A percentile compares a stretch with the other conserved stretches of the same genome.
Evolutionary conservation across 1,284 basidiomycete genomes (phyloP).

Genomic region (Coniferiporia sulphurascens): DNA sequence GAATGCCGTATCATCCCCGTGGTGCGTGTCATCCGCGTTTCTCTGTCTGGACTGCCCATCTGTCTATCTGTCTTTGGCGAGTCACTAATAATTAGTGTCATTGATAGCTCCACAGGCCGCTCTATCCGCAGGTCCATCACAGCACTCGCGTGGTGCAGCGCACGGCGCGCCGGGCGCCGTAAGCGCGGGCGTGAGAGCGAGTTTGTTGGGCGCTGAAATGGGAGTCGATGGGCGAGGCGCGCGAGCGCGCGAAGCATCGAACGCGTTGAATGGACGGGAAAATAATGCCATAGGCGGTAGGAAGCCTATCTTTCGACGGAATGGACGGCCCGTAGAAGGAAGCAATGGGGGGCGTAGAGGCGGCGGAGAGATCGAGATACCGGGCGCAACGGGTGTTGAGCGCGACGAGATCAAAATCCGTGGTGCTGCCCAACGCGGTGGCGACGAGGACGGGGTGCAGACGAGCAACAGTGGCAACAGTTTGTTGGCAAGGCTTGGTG

Average conservation of each 20-base stretch:
- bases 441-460: neutral
- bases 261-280: too few relatives aligned
- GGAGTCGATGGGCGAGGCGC: neutral
- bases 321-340: neutral
- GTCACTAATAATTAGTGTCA: too few relatives aligned
- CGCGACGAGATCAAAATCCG: constrained; percentile 12
- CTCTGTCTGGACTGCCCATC: neutral
- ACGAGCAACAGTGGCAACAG: neutral
- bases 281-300: neutral
- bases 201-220: too few relatives aligned
- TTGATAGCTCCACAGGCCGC: too few relatives aligned
- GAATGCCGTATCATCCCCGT: neutral
- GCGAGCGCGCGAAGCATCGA: neutral
- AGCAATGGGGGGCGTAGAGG: neutral
- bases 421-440: constrained; percentile 13
- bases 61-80: too few relatives aligned
- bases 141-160: too few relatives aligned
- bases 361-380: neutral
- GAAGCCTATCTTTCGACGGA: neutral
- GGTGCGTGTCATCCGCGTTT: neutral
- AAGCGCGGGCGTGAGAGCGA: too few relatives aligned
- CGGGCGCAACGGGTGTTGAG: neutral
- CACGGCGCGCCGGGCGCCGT: too few relatives aligned
- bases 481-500: constrained; percentile 5
- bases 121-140: too few relatives aligned